phyloP scores from a whole-genome alignment of 1,139 yeast genomes.

The Williopsis jadinii region DNA sequence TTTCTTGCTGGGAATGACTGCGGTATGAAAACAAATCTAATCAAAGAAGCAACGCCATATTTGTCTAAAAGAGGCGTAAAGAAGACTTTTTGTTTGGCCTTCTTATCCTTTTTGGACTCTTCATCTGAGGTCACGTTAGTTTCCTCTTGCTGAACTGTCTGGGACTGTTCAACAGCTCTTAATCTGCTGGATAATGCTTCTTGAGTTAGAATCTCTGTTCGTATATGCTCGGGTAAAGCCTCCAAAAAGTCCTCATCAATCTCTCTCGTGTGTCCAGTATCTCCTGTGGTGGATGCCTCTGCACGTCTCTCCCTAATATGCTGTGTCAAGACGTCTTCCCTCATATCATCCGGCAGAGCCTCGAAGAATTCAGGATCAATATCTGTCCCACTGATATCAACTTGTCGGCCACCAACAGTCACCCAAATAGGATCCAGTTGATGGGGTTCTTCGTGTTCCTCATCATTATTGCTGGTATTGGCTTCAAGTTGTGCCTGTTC shows the following conservation, averaged over 20 bases:
- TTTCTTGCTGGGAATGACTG: conserved; percentile 62
- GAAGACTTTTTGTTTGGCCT: conserved; percentile 33
- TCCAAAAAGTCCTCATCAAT: conserved; percentile 77
- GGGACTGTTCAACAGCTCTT: conserved; percentile 7
- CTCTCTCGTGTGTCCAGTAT: conserved; percentile 41
- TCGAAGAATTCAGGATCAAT: conserved; percentile 88
- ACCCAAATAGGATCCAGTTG: conserved; percentile 55
- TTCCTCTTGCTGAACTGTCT: conserved; percentile 18
- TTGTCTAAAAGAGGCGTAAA: conserved; percentile 70
- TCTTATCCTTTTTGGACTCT: conserved; percentile 15
- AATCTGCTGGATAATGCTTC: conserved; percentile 39
- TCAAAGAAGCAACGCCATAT: conserved; percentile 66
- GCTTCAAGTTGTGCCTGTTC: conserved; percentile 18
- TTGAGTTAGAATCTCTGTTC: conserved; percentile 68
- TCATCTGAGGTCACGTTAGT: conserved; percentile 21
- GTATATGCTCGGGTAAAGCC: conserved; percentile 69
- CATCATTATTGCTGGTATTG: conserved; percentile 1
- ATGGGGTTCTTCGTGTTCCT: conserved; percentile 1
- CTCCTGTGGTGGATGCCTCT: conserved; percentile 33
- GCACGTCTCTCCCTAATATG: conserved; percentile 67
- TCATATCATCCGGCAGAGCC: conserved; percentile 88
- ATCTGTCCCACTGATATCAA: conserved; percentile 84
- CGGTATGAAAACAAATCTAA: conserved; percentile 69
- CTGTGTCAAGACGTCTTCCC: conserved; percentile 87
- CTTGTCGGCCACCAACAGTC: conserved; percentile 68